Evolutionary conservation across 1,139 yeast species (phyloP), one percentile per base, ranked within the genome.

Genomic region (Yamadazyma epiphylla): DNA sequence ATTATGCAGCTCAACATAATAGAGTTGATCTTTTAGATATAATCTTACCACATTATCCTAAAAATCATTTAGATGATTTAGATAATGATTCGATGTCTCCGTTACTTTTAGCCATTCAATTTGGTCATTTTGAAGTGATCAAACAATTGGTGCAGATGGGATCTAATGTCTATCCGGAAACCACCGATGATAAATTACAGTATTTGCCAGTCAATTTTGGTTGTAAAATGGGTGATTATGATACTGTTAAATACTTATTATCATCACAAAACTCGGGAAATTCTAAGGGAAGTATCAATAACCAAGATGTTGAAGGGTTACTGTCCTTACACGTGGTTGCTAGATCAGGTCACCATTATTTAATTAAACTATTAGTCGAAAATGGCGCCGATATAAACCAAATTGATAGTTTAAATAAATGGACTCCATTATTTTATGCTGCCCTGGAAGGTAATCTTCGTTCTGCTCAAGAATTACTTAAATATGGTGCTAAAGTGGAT

Each of bases 391-490:
- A 84, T 46, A 77, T 89, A 5, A 85, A 91, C 53, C 80, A 76
- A 37, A 53, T 80, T 9, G 97, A 91, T 57, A 83, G 86, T 35
- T 77, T 87, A 35, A 87, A 88, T 51, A 84, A 83, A 45, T 91
- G 97, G 97, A 80, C 96, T 0, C 95, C 97, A 0, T 70, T 91
- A 5, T 87, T 89, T 48, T 89, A 91, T 54, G 86, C 96, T 9
- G 91, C 91, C 1, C 77, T 80, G 43, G 94, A 86, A 46, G 96
- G 96, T 1, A 88, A 85, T 52, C 72, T 71, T 4, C 60, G 69
- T 27, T 78, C 94, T 2, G 82, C 94, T 0, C 71, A 70, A 38
- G 86, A 78, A 29, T 66, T 91, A 33, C 72, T 91, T 11, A 73
- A 74, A 20, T 74, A 69, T 33, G 88, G 91, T 4, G 96, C 96